These are phyloP conservation scores for Claviceps sp. DNA, from an alignment of 2,329 filamentous ascomycete genomes.

Conservation along the genomic window DNA sequence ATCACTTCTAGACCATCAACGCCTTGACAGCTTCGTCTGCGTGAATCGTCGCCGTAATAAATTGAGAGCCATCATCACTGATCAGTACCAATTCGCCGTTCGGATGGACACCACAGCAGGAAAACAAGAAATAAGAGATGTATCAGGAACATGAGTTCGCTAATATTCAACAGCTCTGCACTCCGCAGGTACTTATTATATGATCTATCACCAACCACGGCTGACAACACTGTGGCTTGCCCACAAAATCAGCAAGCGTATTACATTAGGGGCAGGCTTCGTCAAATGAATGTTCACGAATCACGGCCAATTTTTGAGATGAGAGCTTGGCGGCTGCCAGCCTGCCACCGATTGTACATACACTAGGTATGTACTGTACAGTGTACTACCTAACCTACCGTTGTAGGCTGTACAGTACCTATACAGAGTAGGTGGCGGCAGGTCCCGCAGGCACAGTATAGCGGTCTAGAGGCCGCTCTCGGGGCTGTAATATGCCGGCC, in stretches of 20 bases:
- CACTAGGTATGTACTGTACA: neutral
- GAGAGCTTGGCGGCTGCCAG: neutral
- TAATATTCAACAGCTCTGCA: too few relatives aligned
- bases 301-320: conserved; percentile 1
- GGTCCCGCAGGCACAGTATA: neutral
- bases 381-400: neutral
- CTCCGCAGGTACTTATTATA: too few relatives aligned
- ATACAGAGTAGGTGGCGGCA: neutral
- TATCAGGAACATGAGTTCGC: too few relatives aligned
- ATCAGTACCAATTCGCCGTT: too few relatives aligned
- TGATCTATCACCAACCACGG: neutral
- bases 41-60: too few relatives aligned
- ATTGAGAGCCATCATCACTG: too few relatives aligned
- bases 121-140: too few relatives aligned
- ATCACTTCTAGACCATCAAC: too few relatives aligned
- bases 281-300: neutral
- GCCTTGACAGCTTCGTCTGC: too few relatives aligned
- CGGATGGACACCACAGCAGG: too few relatives aligned
- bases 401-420: neutral
- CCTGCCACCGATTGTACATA: neutral
- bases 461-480: too few relatives aligned
- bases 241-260: neutral
- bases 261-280: neutral
- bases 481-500: too few relatives aligned
- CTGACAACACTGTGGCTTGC: neutral